These are phyloP conservation scores for Candida khao-thaluensis DNA, from an alignment of 805 yeast genomes.

Conservation along the genomic window DNA sequence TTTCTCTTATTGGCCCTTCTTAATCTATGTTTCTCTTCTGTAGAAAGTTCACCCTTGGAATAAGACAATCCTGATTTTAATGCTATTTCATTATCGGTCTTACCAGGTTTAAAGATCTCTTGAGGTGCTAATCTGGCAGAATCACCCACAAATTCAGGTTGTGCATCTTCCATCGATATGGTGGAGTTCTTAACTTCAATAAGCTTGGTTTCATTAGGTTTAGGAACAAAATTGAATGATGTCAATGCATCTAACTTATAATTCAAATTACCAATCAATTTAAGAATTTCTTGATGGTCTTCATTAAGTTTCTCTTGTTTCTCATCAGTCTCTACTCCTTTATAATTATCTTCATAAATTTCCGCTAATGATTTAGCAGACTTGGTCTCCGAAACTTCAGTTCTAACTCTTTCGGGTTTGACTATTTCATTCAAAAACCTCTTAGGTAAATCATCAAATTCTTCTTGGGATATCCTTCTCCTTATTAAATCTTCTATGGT, in stretches of 20 bases:
- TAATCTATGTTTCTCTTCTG: constrained; percentile 83
- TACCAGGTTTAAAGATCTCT: constrained; percentile 69
- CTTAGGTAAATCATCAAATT: constrained; percentile 83
- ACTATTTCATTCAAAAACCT: constrained; percentile 66
- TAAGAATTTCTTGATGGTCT: constrained; percentile 76
- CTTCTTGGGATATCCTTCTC: constrained; percentile 68
- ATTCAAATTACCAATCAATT: constrained; percentile 57
- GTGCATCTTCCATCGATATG: constrained; percentile 93
- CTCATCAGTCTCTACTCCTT: constrained; percentile 43
- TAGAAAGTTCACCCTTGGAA: constrained; percentile 75
- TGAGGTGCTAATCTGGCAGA: constrained; percentile 89
- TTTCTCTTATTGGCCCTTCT: constrained; percentile 85
- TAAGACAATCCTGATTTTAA: constrained; percentile 76
- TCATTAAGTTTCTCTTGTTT: constrained; percentile 62
- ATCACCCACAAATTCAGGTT: constrained; percentile 77
- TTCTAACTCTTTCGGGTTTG: constrained; percentile 43
- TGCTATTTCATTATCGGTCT: constrained; percentile 47
- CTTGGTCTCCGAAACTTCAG: constrained; percentile 79
- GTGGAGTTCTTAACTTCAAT: constrained; percentile 83
- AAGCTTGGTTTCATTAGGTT: constrained; percentile 71
- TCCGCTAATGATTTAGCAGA: constrained; percentile 89
- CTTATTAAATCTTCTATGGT: constrained; percentile 84
- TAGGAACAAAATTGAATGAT: constrained; percentile 94
- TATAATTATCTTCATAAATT: constrained; percentile 82
- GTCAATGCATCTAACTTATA: constrained; percentile 83